Conservation (phyloP, 768 basidiomycete species). For the Lentinula boryana region DNA sequence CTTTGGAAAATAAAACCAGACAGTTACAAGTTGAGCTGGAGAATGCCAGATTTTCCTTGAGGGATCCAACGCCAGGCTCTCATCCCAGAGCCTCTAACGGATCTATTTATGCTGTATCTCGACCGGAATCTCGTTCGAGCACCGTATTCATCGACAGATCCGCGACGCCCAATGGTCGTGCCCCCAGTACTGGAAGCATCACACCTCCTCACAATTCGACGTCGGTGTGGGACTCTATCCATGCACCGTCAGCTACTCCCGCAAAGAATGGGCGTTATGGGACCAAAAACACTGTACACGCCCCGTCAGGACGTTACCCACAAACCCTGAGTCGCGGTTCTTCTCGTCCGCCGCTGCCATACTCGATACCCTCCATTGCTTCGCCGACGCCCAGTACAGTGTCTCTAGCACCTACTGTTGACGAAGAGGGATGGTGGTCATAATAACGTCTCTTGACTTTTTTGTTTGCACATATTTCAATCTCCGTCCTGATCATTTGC, state of each 20-base stretch:
- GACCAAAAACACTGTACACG: not conserved
- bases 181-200: constrained; percentile 29
- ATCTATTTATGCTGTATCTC: constrained; percentile 34
- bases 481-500: not conserved
- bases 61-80: constrained; percentile 17
- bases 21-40: constrained; percentile 56
- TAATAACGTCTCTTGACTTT: constrained; percentile 20
- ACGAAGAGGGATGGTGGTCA: constrained; percentile 76
- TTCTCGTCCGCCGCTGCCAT: not conserved
- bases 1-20: constrained; percentile 54
- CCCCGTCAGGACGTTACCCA: constrained; percentile 13
- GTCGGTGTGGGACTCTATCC: constrained; percentile 73
- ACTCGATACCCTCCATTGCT: constrained; percentile 25
- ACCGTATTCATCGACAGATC: constrained; percentile 50
- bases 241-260: constrained; percentile 32
- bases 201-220: constrained; percentile 38
- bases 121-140: constrained; percentile 75
- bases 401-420: constrained; percentile 65
- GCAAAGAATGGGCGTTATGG: constrained; percentile 7
- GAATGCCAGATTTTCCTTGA: constrained; percentile 31
- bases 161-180: constrained; percentile 41
- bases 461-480: not conserved
- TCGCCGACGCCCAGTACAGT: constrained; percentile 77
- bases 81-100: constrained; percentile 28
- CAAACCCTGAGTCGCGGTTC: constrained; percentile 8